These are phyloP conservation scores for Nelumbo lutea DNA, from an alignment of 164 flowering plant genomes.

Conservation along the genomic window DNA sequence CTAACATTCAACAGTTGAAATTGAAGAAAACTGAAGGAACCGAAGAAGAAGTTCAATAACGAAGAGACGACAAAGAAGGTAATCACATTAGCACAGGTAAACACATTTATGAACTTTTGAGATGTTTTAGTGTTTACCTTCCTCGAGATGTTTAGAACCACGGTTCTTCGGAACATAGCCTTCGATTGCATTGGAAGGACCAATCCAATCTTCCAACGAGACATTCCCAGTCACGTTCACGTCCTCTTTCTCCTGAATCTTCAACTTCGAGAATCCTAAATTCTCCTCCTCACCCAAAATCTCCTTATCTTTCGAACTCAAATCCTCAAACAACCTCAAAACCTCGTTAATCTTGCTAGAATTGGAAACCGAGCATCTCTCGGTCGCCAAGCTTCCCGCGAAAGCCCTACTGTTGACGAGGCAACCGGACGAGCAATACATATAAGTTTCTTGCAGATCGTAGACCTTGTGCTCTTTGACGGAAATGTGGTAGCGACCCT, in stretches of 20 bases:
- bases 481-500: slow-evolving; percentile 66
- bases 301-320: slow-evolving; percentile 26
- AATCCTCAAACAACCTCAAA: slow-evolving; percentile 47
- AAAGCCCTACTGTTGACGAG: slow-evolving; percentile 57
- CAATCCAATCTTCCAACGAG: slow-evolving; percentile 57
- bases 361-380: slow-evolving; percentile 36
- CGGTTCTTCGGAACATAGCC: slow-evolving; percentile 76
- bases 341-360: slow-evolving; percentile 38
- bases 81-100: too few species aligned
- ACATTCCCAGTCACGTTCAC: slow-evolving; percentile 36
- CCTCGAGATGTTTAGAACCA: slow-evolving; percentile 11
- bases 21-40: too few species aligned
- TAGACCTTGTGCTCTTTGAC: slow-evolving; percentile 80
- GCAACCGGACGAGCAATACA: slow-evolving; percentile 67
- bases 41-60: too few species aligned
- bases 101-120: neutral
- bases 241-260: slow-evolving; percentile 56
- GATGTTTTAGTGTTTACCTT: slow-evolving; percentile 29
- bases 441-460: slow-evolving; percentile 61
- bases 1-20: too few species aligned
- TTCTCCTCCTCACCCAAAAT: slow-evolving; percentile 33
- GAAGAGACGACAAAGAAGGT: too few species aligned
- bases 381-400: slow-evolving; percentile 40
- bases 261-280: slow-evolving; percentile 43
- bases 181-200: slow-evolving; percentile 86